phyloP scores from a whole-genome alignment of 768 basidiomycete genomes.

The Kwoniella newhampshirensis region DNA sequence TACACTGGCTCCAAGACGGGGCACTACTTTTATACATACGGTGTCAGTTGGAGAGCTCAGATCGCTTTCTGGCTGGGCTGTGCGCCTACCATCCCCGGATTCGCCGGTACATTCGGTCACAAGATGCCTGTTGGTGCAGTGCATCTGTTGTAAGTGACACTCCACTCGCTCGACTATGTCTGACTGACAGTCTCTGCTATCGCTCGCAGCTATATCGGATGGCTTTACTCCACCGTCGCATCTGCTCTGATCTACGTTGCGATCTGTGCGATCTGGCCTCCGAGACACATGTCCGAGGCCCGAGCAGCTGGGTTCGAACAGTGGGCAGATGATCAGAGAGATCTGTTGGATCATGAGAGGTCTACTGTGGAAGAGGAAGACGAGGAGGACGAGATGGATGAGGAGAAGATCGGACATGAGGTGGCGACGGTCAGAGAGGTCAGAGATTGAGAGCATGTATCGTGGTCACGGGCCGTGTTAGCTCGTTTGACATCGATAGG shows the following conservation, averaged over 20 bases:
- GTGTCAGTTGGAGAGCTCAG: constrained; percentile 13
- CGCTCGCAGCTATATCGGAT: constrained; percentile 7
- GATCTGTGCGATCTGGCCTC: constrained; percentile 9
- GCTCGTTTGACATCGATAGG: no score
- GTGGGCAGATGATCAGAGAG: constrained; percentile 22
- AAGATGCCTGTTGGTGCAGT: constrained; percentile 5
- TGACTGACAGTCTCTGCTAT: not conserved
- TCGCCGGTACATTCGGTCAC: constrained; percentile 16
- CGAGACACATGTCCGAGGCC: constrained; percentile 4
- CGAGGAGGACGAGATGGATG: constrained; percentile 1
- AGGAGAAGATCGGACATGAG: constrained; percentile 3
- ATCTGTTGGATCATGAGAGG: constrained; percentile 11
- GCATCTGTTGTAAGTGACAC: constrained; percentile 14
- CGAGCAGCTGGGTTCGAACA: constrained; percentile 13
- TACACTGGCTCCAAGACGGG: not conserved
- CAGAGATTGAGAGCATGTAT: no score
- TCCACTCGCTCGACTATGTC: not conserved
- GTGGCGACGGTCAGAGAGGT: not conserved
- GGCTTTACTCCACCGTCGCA: constrained; percentile 15
- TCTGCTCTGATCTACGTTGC: constrained; percentile 9
- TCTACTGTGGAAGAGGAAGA: not conserved
- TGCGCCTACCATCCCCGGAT: constrained; percentile 19
- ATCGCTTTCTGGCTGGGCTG: constrained; percentile 10
- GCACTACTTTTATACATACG: constrained; percentile 11
- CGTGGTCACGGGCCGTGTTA: no score